Percentiles rank a stretch among this genome's conserved stretches.
phyloP scores from a whole-genome alignment of 2,329 filamentous ascomycete genomes.

The Monosporascus sp. region DNA sequence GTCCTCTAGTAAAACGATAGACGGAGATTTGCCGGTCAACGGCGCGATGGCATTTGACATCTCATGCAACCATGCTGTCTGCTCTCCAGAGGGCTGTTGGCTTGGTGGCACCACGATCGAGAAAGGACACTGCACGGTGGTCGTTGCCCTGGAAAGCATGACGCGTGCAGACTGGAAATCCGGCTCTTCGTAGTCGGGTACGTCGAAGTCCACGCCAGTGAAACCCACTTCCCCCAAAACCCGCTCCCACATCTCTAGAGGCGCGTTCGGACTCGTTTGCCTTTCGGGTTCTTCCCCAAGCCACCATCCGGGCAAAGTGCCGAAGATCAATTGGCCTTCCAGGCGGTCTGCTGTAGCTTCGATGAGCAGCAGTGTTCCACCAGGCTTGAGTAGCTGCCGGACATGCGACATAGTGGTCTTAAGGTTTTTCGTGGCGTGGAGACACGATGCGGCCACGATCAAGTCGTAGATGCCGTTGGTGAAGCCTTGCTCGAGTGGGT shows the following conservation, averaged over 20 bases:
- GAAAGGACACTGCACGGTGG: too few relatives aligned
- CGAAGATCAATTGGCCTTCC: constrained; percentile 4
- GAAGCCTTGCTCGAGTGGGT: constrained; percentile 3
- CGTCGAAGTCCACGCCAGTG: constrained; percentile 6
- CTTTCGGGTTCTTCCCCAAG: constrained; percentile 3
- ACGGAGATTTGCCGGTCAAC: not conserved
- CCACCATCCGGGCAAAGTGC: constrained; percentile 9
- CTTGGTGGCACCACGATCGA: not conserved
- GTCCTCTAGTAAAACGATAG: not conserved
- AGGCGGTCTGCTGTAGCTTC: constrained; percentile 7
- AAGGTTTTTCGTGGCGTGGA: constrained; percentile 17
- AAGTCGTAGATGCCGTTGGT: constrained; percentile 6
- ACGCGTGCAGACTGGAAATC: constrained; percentile 1
- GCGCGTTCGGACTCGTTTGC: not conserved
- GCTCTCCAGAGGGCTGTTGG: not conserved
- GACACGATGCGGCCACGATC: constrained; percentile 6
- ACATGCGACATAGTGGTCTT: constrained; percentile 12
- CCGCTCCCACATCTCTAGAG: constrained; percentile 4
- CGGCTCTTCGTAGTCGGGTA: constrained; percentile 2
- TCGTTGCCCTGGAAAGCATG: constrained; percentile 2
- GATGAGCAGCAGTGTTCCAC: constrained; percentile 9
- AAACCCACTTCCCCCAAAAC: constrained; percentile 2
- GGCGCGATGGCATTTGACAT: not conserved
- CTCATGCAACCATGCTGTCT: constrained; percentile 1
- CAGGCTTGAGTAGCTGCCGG: constrained; percentile 16